Evolutionary conservation across 805 yeast species (phyloP), one percentile per base, ranked within the genome.

Genomic region (Wickerhamiella cacticola): DNA sequence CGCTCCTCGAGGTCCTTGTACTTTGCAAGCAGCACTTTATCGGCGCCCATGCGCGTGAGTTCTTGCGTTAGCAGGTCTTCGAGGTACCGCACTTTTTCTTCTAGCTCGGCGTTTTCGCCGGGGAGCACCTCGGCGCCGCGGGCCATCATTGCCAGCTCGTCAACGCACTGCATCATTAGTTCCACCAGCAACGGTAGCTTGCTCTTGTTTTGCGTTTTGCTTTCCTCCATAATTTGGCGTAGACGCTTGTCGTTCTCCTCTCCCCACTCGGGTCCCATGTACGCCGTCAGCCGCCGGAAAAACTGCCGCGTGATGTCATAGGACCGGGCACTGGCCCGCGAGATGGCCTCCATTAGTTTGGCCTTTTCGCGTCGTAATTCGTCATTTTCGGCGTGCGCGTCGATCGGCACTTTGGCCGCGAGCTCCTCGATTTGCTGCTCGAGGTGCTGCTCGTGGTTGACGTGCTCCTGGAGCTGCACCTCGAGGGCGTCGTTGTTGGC

Each of bases 141-240:
- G 15, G 51, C 51, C 35, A 36, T 36, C 22, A 26, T 49, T 1
- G 52, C 55, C 7, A 56, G 16, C 39, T 52, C 45, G 12, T 52
- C 54, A 2, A 56, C 51, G 29, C 53, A 50, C 29, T 45, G 38
- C 21, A 52, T 45, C 45, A 55, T 24, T 7, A 54, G 47, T 9
- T 51, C 56, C 5, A 45, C 48, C 15, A 57, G 48, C 31, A 52
- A 25, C 26, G 60, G 60, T 13, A 55, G 49, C 39, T 57, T 57
- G 38, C 53, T 45, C 25, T 41, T 44, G 2, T 45, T 31, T 19
- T 50, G 47, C 13, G 18, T 22, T 36, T 44, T 41, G 8, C 53
- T 42, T 19, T 43, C 45, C 15, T 45, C 48, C n/a, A 56, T 50
- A 15, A 56, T 53, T 7, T 41, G 46, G 12, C 46, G 49, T 29